These are phyloP conservation scores for Penicillium verrucosum DNA, from an alignment of 2,329 filamentous ascomycete genomes.

Conservation along the genomic window DNA sequence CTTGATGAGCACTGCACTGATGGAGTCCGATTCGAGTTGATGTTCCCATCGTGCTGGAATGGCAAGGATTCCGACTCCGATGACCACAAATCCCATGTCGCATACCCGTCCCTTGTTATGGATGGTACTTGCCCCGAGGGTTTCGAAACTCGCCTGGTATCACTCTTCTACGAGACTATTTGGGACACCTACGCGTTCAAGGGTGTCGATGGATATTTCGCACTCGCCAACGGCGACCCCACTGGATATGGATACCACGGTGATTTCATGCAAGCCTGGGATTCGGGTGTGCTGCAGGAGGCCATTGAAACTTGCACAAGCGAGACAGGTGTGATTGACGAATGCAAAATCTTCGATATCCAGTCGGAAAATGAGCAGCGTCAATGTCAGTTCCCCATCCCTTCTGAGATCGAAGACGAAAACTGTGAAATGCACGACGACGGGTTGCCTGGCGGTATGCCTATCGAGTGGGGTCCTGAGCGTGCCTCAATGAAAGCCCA, in stretches of 20 bases:
- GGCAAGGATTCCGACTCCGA: conserved; percentile 57
- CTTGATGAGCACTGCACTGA: conserved; percentile 78
- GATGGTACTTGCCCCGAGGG: conserved; percentile 70
- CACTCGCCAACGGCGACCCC: conserved; percentile 74
- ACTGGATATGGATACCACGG: conserved; percentile 73
- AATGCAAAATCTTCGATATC: conserved; percentile 73
- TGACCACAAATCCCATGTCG: conserved; percentile 64
- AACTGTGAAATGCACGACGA: conserved; percentile 55
- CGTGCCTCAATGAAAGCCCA: conserved; percentile 30
- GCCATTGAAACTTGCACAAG: conserved; percentile 76
- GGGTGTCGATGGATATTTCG: conserved; percentile 64
- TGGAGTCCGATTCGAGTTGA: conserved; percentile 76
- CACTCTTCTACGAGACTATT: conserved; percentile 82
- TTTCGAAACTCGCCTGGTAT: conserved; percentile 66
- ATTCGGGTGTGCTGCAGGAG: conserved; percentile 62
- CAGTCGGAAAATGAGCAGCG: conserved; percentile 55
- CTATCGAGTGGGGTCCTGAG: conserved; percentile 47
- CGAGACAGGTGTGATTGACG: conserved; percentile 62
- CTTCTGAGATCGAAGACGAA: conserved; percentile 56
- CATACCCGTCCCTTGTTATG: conserved; percentile 74
- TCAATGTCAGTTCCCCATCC: conserved; percentile 62
- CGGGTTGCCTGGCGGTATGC: conserved; percentile 64
- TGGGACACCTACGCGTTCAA: conserved; percentile 69
- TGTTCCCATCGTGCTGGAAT: conserved; percentile 90
- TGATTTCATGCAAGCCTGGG: conserved; percentile 80